Base-by-base conservation (phyloP, 768 basidiomycete genomes). In the Agaricus subrufescens region DNA sequence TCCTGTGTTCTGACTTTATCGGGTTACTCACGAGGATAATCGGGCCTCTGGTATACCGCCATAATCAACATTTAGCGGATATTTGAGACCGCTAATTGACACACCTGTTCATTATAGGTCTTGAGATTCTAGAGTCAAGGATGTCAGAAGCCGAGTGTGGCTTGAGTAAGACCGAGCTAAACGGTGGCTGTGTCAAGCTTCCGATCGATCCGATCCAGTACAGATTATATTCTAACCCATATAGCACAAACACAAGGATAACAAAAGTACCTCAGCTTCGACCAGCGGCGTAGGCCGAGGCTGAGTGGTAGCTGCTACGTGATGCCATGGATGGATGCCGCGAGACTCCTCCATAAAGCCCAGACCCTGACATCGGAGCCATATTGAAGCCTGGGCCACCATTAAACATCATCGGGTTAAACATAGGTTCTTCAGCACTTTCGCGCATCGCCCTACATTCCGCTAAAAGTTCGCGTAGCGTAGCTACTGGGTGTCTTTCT, bases 381-480 rank as follows among this genome's bases (percentile, higher is more conserved):
- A 56, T 54, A 34, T 11, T 11, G 34, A 34, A 11, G 12, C 57
- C 58, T 47, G 19, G 19, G 19, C 50, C 54, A 25, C 57, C 57
- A 9, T 39, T 46, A 38, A 54, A 54, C 42, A 59, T 51, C 51
- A 61, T 57, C 2, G 60, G 60, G 19, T 44, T 60, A 48, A 69
- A 64, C 58, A 78, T 61, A 1, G 71, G 66, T 45, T 78, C 77
- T 44, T 77, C 77, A 54, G 77, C 65, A 37, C 65, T 69, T 53
- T 69, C 67, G 14, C 69, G 73, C 79, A 81, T 84, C 57, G 71
- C 73, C 42, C 76, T 71, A 56, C 84, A 85, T 64, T 86, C 83
- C 49, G 76, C 75, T 56, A 87, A 60, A 43, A 89, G 62, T 55
- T 78, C 74, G 46, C 83, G 77, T 55, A 87, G 61, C 63, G 61